Percentiles rank a stretch among this genome's conserved stretches.
Evolutionary conservation across 257 asterid species (phyloP).

Genomic region (Petunia axillaris): DNA sequence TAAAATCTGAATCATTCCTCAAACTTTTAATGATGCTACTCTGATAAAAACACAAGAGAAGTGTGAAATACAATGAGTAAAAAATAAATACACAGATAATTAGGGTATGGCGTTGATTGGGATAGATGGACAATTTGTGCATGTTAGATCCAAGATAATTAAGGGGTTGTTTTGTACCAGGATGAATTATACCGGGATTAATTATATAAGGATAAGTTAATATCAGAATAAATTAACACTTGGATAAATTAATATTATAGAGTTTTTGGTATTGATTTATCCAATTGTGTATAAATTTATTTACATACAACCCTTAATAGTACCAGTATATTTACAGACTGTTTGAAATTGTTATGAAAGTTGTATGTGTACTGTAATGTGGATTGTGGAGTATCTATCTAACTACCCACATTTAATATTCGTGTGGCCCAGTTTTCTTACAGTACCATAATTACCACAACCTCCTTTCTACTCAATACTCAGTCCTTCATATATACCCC

Average conservation of each 20-base stretch:
- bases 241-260: no score
- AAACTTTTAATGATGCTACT: background rate
- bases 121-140: constrained; percentile 38
- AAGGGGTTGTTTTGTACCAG: background rate
- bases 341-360: constrained; percentile 55
- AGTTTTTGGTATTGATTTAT: no score
- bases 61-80: background rate
- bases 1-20: no score
- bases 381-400: background rate
- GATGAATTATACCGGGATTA: background rate
- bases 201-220: no score
- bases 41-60: constrained; percentile 3
- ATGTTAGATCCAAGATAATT: no score
- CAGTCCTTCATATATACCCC: background rate
- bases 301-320: background rate
- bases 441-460: constrained; percentile 46
- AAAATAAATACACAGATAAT: constrained; percentile 29
- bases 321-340: constrained; percentile 26
- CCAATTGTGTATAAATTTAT: background rate
- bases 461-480: constrained; percentile 15
- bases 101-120: constrained; percentile 53
- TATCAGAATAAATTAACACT: no score
- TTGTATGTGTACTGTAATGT: constrained; percentile 33
- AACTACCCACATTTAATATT: constrained; percentile 47
- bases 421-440: constrained; percentile 45